A percentile compares a stretch with the other conserved stretches of the same genome.
Evolutionary conservation across 1,284 basidiomycete genomes (phyloP).

Genomic region (Dichomitus squalens): DNA sequence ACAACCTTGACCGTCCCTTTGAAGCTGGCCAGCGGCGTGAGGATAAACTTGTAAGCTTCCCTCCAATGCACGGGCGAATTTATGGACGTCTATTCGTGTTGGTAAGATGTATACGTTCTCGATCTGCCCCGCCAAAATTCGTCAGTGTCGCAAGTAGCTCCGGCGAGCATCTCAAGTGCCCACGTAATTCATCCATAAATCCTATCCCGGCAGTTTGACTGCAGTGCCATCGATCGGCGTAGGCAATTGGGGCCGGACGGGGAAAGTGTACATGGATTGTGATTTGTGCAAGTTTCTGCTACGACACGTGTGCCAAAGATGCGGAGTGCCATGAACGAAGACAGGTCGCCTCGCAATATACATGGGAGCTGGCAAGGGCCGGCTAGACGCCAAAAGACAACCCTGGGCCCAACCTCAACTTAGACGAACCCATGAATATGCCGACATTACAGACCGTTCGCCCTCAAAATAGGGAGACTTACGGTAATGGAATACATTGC

Average conservation of each 20-base stretch:
- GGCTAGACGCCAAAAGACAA: neutral
- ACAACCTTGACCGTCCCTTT: conserved; percentile 15
- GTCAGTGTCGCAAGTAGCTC: conserved; percentile 14
- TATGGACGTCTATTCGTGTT: conserved; percentile 21
- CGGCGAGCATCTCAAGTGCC: neutral
- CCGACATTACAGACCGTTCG: neutral
- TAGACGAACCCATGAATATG: neutral
- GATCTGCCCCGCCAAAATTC: conserved; percentile 30
- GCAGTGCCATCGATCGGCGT: neutral
- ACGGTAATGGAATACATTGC: conserved; percentile 17
- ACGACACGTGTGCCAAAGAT: neutral
- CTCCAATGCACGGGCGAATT: conserved; percentile 31
- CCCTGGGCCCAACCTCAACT: neutral
- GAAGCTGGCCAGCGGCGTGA: conserved; percentile 29
- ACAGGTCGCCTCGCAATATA: neutral
- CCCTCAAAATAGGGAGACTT: neutral
- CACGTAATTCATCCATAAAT: conserved; percentile 25
- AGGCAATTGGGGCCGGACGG: neutral
- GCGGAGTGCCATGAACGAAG: neutral
- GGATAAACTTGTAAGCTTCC: conserved; percentile 28
- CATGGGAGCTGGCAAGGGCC: neutral
- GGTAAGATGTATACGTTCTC: conserved; percentile 35
- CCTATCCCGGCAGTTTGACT: conserved; percentile 21
- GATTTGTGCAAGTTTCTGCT: neutral
- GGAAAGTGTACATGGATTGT: neutral